Conservation (phyloP, 2,329 filamentous ascomycete genomes). For the Myriosclerotinia duriaeana region DNA sequence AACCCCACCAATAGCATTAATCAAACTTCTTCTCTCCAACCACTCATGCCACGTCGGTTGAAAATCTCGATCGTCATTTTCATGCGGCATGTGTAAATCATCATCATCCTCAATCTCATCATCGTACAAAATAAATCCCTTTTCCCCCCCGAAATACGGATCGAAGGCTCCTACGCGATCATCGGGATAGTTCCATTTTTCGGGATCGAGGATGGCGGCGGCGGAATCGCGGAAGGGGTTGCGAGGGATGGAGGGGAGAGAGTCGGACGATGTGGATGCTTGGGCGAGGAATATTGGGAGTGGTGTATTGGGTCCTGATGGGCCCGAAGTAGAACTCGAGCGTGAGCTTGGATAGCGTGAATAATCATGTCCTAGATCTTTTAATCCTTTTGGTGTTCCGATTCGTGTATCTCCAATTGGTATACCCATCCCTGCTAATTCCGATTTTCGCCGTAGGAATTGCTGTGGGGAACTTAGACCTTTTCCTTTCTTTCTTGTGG, state of each 20-base stretch:
- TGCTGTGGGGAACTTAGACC: conserved; percentile 29
- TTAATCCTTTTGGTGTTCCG: conserved; percentile 30
- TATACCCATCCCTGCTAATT: conserved; percentile 21
- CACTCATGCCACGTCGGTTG: conserved; percentile 47
- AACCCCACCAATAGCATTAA: conserved; percentile 41
- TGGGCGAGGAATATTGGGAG: neutral
- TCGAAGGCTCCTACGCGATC: conserved; percentile 48
- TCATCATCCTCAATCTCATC: conserved; percentile 55
- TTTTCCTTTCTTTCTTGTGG: conserved; percentile 22
- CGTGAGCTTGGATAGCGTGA: conserved; percentile 37
- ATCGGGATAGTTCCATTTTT: conserved; percentile 47
- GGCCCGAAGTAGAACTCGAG: conserved; percentile 2
- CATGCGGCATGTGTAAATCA: conserved; percentile 53
- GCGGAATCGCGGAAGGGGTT: conserved; percentile 34
- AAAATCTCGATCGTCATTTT: conserved; percentile 48
- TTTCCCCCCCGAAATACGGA: conserved; percentile 45
- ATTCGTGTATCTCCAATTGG: conserved; percentile 18
- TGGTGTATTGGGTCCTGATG: neutral
- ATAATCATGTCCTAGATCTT: conserved; percentile 38
- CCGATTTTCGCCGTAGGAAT: conserved; percentile 32
- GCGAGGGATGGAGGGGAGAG: neutral
- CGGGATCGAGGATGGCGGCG: conserved; percentile 34
- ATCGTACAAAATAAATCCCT: conserved; percentile 46
- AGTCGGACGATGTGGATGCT: conserved; percentile 25
- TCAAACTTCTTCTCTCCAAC: conserved; percentile 46